Conservation (phyloP, 441 rosid species). For the Brassica hybrid region DNA sequence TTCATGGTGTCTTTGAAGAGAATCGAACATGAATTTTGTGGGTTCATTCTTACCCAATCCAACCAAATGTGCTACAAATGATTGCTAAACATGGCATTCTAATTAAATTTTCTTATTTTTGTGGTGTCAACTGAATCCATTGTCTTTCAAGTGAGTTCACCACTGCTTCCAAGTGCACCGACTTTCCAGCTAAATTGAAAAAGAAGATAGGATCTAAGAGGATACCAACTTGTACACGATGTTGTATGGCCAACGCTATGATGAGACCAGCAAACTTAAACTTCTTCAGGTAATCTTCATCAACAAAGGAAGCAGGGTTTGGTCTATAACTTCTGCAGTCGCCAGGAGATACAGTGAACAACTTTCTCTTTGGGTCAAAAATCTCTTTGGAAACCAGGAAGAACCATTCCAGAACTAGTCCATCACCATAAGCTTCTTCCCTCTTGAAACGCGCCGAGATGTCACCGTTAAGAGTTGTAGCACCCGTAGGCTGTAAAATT, state of each 20-base stretch:
- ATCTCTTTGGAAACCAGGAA: not conserved
- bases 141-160: too few relatives aligned
- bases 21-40: too few relatives aligned
- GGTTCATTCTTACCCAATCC: too few relatives aligned
- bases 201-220: not conserved
- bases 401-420: not conserved
- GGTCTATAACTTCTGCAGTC: not conserved
- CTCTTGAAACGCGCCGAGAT: not conserved
- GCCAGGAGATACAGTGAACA: not conserved
- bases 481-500: not conserved
- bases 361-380: not conserved
- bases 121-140: too few relatives aligned
- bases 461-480: not conserved
- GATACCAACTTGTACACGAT: not conserved
- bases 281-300: not conserved
- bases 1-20: too few relatives aligned
- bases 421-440: not conserved
- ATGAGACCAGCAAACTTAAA: not conserved
- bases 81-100: too few relatives aligned
- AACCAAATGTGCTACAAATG: too few relatives aligned
- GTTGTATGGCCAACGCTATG: not conserved
- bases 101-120: too few relatives aligned
- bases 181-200: not conserved
- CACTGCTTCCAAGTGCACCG: not conserved
- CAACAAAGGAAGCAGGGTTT: not conserved